phyloP scores from a whole-genome alignment of 148 eudicot genomes.

The Rhododendron williamsianum region DNA sequence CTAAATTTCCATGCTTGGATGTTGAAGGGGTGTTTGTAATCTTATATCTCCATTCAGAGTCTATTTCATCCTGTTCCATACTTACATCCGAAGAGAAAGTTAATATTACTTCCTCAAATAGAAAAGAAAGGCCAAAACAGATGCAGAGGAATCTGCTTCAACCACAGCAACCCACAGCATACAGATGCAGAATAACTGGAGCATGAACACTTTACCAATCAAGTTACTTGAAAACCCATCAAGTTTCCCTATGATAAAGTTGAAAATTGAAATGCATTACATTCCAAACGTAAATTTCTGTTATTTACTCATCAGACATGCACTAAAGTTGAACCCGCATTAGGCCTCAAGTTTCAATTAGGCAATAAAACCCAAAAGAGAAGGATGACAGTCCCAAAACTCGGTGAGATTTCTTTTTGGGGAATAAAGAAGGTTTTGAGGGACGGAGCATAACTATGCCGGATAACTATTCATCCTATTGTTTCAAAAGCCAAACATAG shows the following conservation, averaged over 20 bases:
- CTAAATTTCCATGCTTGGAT: conserved; percentile 15
- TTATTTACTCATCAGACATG: neutral
- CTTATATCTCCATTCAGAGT: conserved; percentile 17
- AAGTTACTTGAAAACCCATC: neutral
- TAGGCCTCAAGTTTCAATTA: neutral
- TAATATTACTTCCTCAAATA: conserved; percentile 4
- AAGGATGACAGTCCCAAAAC: neutral
- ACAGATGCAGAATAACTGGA: neutral
- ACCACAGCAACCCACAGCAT: neutral
- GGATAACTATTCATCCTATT: neutral
- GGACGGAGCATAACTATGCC: neutral
- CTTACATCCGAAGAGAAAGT: neutral
- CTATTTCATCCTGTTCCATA: conserved; percentile 24
- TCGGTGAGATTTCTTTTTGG: neutral
- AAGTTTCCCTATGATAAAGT: neutral
- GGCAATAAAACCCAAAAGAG: neutral
- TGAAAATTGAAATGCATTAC: neutral
- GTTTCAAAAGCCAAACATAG: too few species aligned
- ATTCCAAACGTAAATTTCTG: neutral
- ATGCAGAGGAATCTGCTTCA: neutral
- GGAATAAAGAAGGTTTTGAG: neutral
- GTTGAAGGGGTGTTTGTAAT: conserved; percentile 5
- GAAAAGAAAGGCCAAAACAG: neutral
- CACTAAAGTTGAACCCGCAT: neutral
- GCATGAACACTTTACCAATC: neutral